A percentile compares a stretch with the other conserved stretches of the same genome.
phyloP scores from a whole-genome alignment of 176 grass and related monocot genomes.

The Luzula sylvatica region DNA sequence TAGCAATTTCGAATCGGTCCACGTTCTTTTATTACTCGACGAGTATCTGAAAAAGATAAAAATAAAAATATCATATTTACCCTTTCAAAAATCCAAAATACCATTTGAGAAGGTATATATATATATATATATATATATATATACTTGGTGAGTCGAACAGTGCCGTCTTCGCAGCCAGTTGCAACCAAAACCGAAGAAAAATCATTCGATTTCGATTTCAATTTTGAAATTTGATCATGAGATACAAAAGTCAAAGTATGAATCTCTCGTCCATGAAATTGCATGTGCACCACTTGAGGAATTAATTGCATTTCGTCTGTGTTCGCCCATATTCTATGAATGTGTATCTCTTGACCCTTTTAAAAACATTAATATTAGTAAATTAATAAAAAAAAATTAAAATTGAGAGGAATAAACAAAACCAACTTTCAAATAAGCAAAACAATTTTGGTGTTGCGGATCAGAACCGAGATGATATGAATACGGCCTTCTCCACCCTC shows the following conservation, averaged over 20 bases:
- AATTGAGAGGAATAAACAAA: slow-evolving; percentile 28
- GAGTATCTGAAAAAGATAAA: slow-evolving; percentile 56
- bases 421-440: slow-evolving; percentile 88
- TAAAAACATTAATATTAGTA: slow-evolving; percentile 13
- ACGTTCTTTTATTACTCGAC: slow-evolving; percentile 37
- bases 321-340: slow-evolving; percentile 49
- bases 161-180: slow-evolving; percentile 94
- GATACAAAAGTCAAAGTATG: slow-evolving; percentile 72
- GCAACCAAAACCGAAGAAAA: slow-evolving; percentile 40
- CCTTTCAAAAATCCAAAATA: too few species aligned
- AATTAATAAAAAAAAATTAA: not conserved
- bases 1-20: slow-evolving; percentile 71
- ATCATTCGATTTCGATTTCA: slow-evolving; percentile 3
- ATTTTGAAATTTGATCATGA: slow-evolving; percentile 29
- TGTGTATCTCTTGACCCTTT: slow-evolving; percentile 78
- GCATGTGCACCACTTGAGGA: slow-evolving; percentile 66
- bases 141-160: slow-evolving; percentile 77
- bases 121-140: too few species aligned
- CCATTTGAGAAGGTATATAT: too few species aligned
- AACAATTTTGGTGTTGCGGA: slow-evolving; percentile 70
- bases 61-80: too few species aligned
- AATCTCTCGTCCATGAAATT: slow-evolving; percentile 94
- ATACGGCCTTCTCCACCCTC: slow-evolving; percentile 84
- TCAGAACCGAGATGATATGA: slow-evolving; percentile 74
- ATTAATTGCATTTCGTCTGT: slow-evolving; percentile 50